phyloP scores from a whole-genome alignment of 2,329 filamentous ascomycete genomes.

The Trichoderma simmonsii region DNA sequence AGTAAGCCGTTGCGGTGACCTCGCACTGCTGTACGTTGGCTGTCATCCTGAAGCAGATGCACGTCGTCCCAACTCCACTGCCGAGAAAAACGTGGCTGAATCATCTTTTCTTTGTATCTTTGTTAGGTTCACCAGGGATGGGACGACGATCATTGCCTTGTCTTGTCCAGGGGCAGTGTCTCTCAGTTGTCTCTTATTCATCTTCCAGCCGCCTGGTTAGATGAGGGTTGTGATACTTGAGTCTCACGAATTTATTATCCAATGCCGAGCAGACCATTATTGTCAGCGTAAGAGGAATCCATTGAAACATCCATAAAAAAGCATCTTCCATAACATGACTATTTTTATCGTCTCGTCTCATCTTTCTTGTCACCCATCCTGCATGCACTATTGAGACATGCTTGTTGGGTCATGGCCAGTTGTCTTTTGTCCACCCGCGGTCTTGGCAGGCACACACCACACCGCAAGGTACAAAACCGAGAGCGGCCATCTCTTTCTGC shows the following conservation, averaged over 20 bases:
- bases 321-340: neutral
- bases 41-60: neutral
- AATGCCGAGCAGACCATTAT: neutral
- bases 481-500: neutral
- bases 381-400: neutral
- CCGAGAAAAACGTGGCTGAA: constrained; percentile 2
- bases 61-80: neutral
- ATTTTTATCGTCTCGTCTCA: neutral
- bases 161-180: neutral
- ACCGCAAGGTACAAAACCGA: neutral
- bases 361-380: neutral
- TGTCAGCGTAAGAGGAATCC: neutral
- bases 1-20: neutral
- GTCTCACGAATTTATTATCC: neutral
- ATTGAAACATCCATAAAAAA: neutral
- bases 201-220: neutral
- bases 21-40: neutral
- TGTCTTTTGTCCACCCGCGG: neutral
- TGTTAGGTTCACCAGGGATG: neutral
- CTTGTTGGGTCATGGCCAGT: neutral
- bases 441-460: constrained; percentile 12
- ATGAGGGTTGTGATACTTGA: neutral
- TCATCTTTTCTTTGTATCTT: neutral
- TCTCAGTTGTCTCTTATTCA: neutral
- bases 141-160: neutral